Conservation (phyloP, 805 yeast genomes). For the Clavispora vitiphila region DNA sequence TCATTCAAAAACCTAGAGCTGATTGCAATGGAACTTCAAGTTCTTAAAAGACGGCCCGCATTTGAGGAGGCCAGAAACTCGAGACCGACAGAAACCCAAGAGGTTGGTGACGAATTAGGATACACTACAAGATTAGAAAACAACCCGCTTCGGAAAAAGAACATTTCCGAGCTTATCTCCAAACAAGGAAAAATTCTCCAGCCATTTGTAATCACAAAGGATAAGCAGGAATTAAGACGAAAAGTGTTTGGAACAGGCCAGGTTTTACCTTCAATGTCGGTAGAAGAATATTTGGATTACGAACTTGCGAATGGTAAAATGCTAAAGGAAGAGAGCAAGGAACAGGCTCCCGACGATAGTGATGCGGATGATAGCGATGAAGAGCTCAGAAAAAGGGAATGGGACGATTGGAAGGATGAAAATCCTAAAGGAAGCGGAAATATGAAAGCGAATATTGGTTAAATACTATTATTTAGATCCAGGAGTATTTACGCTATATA, state of each 20-base stretch:
- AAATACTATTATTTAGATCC: background rate
- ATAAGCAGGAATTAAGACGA: constrained; percentile 50
- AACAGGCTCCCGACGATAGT: constrained; percentile 33
- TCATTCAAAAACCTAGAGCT: constrained; percentile 56
- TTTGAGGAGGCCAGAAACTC: constrained; percentile 3
- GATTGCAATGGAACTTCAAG: constrained; percentile 58
- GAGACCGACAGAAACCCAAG: constrained; percentile 5
- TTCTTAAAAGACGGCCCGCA: constrained; percentile 45
- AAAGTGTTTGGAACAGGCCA: constrained; percentile 91
- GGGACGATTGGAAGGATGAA: constrained; percentile 92
- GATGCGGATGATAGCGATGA: constrained; percentile 50
- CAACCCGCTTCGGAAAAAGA: constrained; percentile 29
- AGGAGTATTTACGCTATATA: background rate
- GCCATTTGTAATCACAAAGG: constrained; percentile 71
- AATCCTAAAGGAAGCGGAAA: constrained; percentile 90
- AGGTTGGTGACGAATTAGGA: constrained; percentile 28
- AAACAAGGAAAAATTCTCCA: constrained; percentile 73
- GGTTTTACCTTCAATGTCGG: constrained; percentile 86
- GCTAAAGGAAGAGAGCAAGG: constrained; percentile 43
- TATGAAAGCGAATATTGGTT: constrained; percentile 47
- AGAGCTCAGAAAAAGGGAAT: constrained; percentile 72
- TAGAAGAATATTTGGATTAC: constrained; percentile 84
- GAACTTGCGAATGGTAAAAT: constrained; percentile 85
- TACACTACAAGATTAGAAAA: constrained; percentile 64
- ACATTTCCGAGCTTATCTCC: constrained; percentile 43